Conservation (phyloP, 2,329 filamentous ascomycete species). For the Diaporthe sp. region DNA sequence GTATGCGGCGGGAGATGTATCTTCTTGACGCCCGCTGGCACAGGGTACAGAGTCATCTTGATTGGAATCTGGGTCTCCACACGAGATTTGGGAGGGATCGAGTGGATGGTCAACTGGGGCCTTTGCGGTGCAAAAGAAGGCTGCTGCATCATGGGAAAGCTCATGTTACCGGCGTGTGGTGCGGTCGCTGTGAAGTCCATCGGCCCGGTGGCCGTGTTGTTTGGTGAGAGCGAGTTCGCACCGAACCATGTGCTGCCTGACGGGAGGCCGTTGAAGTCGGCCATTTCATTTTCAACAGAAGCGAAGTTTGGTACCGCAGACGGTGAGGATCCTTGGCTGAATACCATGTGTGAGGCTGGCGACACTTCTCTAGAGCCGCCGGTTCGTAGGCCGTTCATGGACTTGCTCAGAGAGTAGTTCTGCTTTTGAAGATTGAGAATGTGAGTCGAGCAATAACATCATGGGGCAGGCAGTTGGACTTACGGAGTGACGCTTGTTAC, state of each 20-base stretch:
- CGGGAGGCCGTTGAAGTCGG: conserved; percentile 50
- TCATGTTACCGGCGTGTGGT: conserved; percentile 25
- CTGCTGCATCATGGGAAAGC: conserved; percentile 29
- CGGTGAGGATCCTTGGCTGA: conserved; percentile 67
- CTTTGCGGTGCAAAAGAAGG: conserved; percentile 41
- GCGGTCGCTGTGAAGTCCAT: conserved; percentile 27
- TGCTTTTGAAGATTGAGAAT: conserved; percentile 49
- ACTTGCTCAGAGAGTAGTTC: conserved; percentile 65
- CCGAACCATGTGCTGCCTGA: conserved; percentile 34
- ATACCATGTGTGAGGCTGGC: conserved; percentile 63
- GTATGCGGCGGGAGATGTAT: conserved; percentile 90
- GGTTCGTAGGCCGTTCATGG: conserved; percentile 62
- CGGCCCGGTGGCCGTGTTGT: conserved; percentile 51
- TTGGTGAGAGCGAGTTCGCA: conserved; percentile 37
- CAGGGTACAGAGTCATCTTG: conserved; percentile 80
- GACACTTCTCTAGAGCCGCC: conserved; percentile 66
- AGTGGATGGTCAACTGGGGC: conserved; percentile 53
- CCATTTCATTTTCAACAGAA: conserved; percentile 54
- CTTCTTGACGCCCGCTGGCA: conserved; percentile 82
- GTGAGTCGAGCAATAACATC: neutral
- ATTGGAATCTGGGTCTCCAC: conserved; percentile 98
- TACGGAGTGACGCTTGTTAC: conserved; percentile 60
- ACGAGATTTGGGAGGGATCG: conserved; percentile 83
- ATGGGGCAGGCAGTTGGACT: conserved; percentile 32
- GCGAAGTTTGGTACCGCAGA: conserved; percentile 61